phyloP scores from a whole-genome alignment of 805 yeast genomes.

The Ogataea siamensis region DNA sequence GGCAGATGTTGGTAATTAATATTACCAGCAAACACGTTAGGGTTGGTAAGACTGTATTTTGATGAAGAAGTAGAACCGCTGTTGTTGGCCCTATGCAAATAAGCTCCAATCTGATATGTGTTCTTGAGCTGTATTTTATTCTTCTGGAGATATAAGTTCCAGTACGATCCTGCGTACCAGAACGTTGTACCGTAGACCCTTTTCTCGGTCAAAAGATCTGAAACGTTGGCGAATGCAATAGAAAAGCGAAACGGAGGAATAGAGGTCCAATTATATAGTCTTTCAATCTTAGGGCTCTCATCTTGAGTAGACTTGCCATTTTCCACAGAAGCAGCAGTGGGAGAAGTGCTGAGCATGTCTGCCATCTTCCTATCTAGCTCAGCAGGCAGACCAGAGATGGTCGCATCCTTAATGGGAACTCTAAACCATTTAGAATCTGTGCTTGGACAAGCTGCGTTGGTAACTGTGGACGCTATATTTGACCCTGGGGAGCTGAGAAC shows the following conservation, averaged over 20 bases:
- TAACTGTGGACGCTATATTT: slow-evolving; percentile 30
- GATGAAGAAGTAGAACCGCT: slow-evolving; percentile 36
- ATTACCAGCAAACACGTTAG: slow-evolving; percentile 35
- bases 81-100: slow-evolving; percentile 48
- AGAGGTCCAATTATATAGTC: slow-evolving; percentile 37
- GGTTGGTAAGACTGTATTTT: slow-evolving; percentile 40
- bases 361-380: slow-evolving; percentile 31
- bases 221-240: slow-evolving; percentile 48
- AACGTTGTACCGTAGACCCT: slow-evolving; percentile 50
- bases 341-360: slow-evolving; percentile 23
- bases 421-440: slow-evolving; percentile 36
- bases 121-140: slow-evolving; percentile 38
- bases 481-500: slow-evolving; percentile 34
- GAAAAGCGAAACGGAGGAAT: slow-evolving; percentile 57
- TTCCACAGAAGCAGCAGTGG: slow-evolving; percentile 14
- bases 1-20: slow-evolving; percentile 29
- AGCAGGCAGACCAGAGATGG: slow-evolving; percentile 44
- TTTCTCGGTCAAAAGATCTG: slow-evolving; percentile 42
- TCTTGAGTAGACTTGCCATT: slow-evolving; percentile 30
- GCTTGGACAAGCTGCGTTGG: slow-evolving; percentile 31
- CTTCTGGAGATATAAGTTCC: slow-evolving; percentile 56
- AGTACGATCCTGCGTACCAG: slow-evolving; percentile 62
- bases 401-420: slow-evolving; percentile 47
- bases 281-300: slow-evolving; percentile 15
- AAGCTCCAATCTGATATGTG: slow-evolving; percentile 53